These are phyloP conservation scores for Cyamopsis tetragonoloba DNA, from an alignment of 306 rosid genomes.

Conservation along the genomic window DNA sequence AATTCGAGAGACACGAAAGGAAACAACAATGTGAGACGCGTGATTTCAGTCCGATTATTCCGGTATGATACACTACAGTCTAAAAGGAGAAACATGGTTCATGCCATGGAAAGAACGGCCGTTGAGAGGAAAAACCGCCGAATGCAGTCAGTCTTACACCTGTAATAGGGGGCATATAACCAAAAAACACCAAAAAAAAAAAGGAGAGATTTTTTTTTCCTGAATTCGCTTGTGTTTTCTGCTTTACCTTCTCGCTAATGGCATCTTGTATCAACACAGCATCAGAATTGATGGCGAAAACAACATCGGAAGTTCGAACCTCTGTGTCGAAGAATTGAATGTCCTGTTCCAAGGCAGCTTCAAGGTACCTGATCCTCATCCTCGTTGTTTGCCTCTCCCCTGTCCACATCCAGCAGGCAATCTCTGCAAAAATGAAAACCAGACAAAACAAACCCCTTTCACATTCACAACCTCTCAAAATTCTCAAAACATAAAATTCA, in stretches of 20 bases:
- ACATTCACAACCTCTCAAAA: constrained; percentile 6
- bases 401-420: constrained; percentile 97
- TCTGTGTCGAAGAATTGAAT: constrained; percentile 80
- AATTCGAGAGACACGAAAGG: too few species aligned
- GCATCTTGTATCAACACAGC: constrained; percentile 92
- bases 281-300: constrained; percentile 79
- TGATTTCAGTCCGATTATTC: too few species aligned
- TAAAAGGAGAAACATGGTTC: too few species aligned
- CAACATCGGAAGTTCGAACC: constrained; percentile 85
- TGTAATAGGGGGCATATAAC: too few species aligned
- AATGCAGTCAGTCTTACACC: too few species aligned
- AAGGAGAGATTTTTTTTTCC: too few species aligned
- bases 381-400: constrained; percentile 84
- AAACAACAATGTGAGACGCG: too few species aligned
- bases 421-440: constrained; percentile 59
- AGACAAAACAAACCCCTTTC: neutral
- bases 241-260: constrained; percentile 83
- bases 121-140: too few species aligned
- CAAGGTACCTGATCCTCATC: constrained; percentile 83
- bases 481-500: neutral
- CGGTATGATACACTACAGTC: too few species aligned
- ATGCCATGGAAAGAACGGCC: too few species aligned
- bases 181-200: too few species aligned
- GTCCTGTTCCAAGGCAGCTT: constrained; percentile 81
- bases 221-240: neutral